These are phyloP conservation scores for Blastobotrys terrestris DNA, from an alignment of 805 yeast genomes.

Conservation along the genomic window DNA sequence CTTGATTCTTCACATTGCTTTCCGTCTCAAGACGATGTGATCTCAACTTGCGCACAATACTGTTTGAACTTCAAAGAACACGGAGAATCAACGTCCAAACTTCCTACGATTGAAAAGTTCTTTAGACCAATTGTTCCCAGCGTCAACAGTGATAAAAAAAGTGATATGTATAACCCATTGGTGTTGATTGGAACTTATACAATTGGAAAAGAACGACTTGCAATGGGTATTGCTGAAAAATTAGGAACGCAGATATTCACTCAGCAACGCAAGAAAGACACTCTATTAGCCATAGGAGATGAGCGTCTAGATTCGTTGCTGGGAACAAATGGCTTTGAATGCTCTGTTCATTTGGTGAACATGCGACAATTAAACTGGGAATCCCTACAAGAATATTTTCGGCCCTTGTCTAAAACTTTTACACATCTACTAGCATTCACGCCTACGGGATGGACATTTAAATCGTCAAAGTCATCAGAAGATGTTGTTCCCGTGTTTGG, in stretches of 20 bases:
- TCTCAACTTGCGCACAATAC: slow-evolving; percentile 52
- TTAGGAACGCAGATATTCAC: slow-evolving; percentile 37
- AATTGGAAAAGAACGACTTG: slow-evolving; percentile 88
- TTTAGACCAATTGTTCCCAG: slow-evolving; percentile 2
- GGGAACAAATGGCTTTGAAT: slow-evolving; percentile 39
- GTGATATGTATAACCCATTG: slow-evolving; percentile 35
- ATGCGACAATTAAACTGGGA: slow-evolving; percentile 46
- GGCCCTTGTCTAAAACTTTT: slow-evolving; percentile 40
- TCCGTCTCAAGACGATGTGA: slow-evolving; percentile 69
- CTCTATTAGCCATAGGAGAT: slow-evolving; percentile 42
- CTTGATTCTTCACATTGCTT: slow-evolving; percentile 67
- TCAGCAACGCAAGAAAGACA: slow-evolving; percentile 41
- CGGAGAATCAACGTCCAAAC: slow-evolving; percentile 18
- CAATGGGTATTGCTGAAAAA: slow-evolving; percentile 40
- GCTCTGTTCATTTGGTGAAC: slow-evolving; percentile 68
- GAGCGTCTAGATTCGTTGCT: slow-evolving; percentile 36
- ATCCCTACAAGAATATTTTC: slow-evolving; percentile 44
- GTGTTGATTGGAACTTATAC: slow-evolving; percentile 81
- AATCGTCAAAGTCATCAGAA: slow-evolving; percentile 21
- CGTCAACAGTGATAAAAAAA: slow-evolving; percentile 16
- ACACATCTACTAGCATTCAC: slow-evolving; percentile 63
- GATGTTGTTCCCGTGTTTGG: slow-evolving; percentile 11
- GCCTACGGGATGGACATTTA: slow-evolving; percentile 90
- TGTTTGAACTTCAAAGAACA: slow-evolving; percentile 34
- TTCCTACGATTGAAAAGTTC: slow-evolving; percentile 18